Conservation (phyloP, 2,329 filamentous ascomycete genomes). For the Pseudovirgaria hyperparasitica region DNA sequence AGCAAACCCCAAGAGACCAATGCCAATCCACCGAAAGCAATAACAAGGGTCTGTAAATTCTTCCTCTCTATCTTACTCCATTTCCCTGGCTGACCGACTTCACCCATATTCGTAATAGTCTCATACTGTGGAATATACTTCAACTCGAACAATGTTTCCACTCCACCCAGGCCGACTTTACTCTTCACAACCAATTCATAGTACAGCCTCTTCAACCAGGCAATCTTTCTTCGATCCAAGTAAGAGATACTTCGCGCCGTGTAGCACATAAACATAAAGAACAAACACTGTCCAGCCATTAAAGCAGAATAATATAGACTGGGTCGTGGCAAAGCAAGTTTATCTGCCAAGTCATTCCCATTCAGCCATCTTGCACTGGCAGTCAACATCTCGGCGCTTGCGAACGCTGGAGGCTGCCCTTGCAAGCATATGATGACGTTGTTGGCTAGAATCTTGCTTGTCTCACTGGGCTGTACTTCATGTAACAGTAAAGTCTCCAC, state of each 20-base stretch:
- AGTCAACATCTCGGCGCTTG: slow-evolving; percentile 52
- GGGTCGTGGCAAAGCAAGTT: slow-evolving; percentile 45
- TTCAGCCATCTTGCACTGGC: slow-evolving; percentile 60
- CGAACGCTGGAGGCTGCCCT: slow-evolving; percentile 50
- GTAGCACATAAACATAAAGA: slow-evolving; percentile 47
- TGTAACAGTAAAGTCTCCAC: slow-evolving; percentile 56
- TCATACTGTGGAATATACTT: slow-evolving; percentile 52
- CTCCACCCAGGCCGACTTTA: slow-evolving; percentile 48
- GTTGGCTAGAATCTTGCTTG: slow-evolving; percentile 52
- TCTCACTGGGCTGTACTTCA: slow-evolving; percentile 53
- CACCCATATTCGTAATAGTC: slow-evolving; percentile 36
- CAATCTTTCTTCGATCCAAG: slow-evolving; percentile 41
- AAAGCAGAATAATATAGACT: slow-evolving; percentile 45
- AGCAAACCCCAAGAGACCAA: slow-evolving; percentile 13
- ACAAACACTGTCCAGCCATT: slow-evolving; percentile 52
- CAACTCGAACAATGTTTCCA: slow-evolving; percentile 54
- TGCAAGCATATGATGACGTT: slow-evolving; percentile 63
- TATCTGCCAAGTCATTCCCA: slow-evolving; percentile 48
- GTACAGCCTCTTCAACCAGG: slow-evolving; percentile 37
- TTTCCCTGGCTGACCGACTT: slow-evolving; percentile 23
- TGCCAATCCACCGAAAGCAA: slow-evolving; percentile 21
- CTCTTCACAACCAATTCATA: slow-evolving; percentile 51
- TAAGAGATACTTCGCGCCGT: slow-evolving; percentile 35
- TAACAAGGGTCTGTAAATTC: slow-evolving; percentile 33
- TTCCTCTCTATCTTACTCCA: slow-evolving; percentile 31